Base-by-base conservation (phyloP, 495 filamentous ascomycete genomes). In the Monascus purpureus region DNA sequence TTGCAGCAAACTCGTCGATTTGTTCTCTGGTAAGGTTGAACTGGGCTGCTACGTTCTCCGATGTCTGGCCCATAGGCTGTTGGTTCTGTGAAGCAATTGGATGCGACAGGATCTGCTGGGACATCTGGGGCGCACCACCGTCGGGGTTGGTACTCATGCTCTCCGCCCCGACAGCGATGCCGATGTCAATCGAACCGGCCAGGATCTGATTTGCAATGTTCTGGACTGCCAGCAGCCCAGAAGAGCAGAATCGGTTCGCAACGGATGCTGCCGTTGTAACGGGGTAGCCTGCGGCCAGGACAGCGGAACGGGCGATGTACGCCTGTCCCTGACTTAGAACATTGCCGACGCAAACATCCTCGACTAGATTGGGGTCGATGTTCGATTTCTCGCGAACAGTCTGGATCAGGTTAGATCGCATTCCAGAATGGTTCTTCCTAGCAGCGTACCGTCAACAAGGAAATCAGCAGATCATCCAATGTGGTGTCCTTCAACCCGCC, bases 41-140 rank as follows among this genome's bases (percentile, higher is more conserved):
- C 55, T 94, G 85, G 24, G 62, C 70, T 20, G 74, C 83, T 4
- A 96, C 85, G 44, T 96, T 95, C 63, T 96, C 88, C 12, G 77
- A 84, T 1, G 88, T 96, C 69, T 92, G 88, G 2, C 88, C 88
- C 88, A 96, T 96, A 22, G 85, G 76, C 64, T 84, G 73, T 64
- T 77, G 67, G 64, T 85, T 90, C 55, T 96, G 88, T 17, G 53
- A 50, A 0, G 82, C 77, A 43, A 93, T 74, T 34, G 82, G 80
- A 43, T 71, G 69, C 32, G 66, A 56, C 27, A 76, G 54, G 32
- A 96, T 72, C 25, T 71, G 66, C 19, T 76, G 71, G 41, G 82
- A 75, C 66, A 94, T 84, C 13, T 80, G 73, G 13, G 68, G 66
- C 6, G 74, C 73, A 17, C 82, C 70, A 11, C 69, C 63, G 38